Evolutionary conservation across 495 filamentous ascomycete species (phyloP), one percentile per base, ranked within the genome.

Genomic region (Peziza echinospora): DNA sequence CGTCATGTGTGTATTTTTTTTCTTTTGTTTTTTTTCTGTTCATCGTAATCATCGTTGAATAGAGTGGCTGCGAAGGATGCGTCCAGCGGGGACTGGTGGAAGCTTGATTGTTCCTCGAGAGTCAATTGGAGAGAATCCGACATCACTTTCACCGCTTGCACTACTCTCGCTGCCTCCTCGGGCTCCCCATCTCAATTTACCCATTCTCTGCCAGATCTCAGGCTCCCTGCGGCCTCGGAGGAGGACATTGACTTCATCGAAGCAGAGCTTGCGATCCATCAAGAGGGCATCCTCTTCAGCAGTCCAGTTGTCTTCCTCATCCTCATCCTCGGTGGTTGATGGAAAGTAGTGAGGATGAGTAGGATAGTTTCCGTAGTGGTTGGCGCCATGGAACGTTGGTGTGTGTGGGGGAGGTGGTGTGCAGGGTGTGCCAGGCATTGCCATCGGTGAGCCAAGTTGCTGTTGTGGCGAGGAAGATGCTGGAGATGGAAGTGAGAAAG

Each of bases 221-320:
- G 47, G 44, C 47, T 60, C 57, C 19, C 46, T 53, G 42, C 50
- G 50, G n/a, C 39, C 49, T 26, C 45, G 41, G 19, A 60, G 53
- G 19, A 60, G 26, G 23, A 59, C 46, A 45, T 59, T 60, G 22
- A 60, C 56, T 44, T 60, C 57, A 25, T 60, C 52, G 48, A 60
- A 60, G 17, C 50, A 53, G 24, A 55, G 47, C n/a, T 55, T 51
- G 16, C 52, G 56, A 40, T 60, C 50, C 30, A 59, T 47, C 8
- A 60, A 45, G 3, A 60, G 50, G 21, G 37, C 53, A 43, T 60
- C 56, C 44, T 60, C 57, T 42, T 55, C 44, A n/a, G 24, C 13
- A 37, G 50, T 44, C 57, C 57, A 60, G 44, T 48, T 41, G 13
- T 44, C 37, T 24, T 43, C 25, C 19, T 53, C 40, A 19, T 51